A percentile compares a stretch with the other conserved stretches of the same genome.
Conservation (phyloP, 1,139 yeast genomes). For the Candida sp. region DNA sequence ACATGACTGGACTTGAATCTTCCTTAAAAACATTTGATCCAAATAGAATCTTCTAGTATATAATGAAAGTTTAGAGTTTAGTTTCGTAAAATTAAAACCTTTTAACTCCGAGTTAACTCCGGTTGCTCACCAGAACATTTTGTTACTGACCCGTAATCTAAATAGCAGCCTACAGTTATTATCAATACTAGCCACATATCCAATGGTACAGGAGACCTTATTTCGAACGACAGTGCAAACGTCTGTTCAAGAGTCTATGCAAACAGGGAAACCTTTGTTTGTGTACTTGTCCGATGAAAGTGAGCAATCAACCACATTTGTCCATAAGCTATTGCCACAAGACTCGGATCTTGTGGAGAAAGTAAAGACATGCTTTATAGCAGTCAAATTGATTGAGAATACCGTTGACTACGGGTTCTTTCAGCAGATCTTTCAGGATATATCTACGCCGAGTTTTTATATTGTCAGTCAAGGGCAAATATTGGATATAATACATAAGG, state of each 20-base stretch:
- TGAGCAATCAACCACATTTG: conserved; percentile 20
- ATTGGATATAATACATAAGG: conserved; percentile 37
- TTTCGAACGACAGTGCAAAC: conserved; percentile 30
- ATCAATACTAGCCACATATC: not conserved
- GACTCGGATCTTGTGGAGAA: conserved; percentile 7
- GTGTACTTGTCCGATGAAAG: conserved; percentile 29
- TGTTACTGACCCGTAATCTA: not conserved
- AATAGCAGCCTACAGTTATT: not conserved
- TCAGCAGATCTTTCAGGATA: conserved; percentile 46
- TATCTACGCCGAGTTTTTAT: conserved; percentile 46
- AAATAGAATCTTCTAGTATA: conserved; percentile 2
- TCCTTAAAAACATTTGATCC: conserved; percentile 8
- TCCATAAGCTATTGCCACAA: conserved; percentile 9
- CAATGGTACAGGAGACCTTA: conserved; percentile 4
- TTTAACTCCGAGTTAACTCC: not conserved
- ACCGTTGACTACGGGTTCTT: conserved; percentile 48
- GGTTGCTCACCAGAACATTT: conserved; percentile 1
- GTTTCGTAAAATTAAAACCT: not conserved
- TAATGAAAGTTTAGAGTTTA: not conserved
- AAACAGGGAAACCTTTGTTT: conserved; percentile 34
- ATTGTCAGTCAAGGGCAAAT: conserved; percentile 45
- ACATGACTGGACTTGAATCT: not conserved
- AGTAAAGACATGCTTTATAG: conserved; percentile 26
- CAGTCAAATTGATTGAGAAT: conserved; percentile 42
- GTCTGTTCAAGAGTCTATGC: conserved; percentile 39